Evolutionary conservation across 305 asterid species (phyloP).

Genomic region (Caryopteris hybrid): DNA sequence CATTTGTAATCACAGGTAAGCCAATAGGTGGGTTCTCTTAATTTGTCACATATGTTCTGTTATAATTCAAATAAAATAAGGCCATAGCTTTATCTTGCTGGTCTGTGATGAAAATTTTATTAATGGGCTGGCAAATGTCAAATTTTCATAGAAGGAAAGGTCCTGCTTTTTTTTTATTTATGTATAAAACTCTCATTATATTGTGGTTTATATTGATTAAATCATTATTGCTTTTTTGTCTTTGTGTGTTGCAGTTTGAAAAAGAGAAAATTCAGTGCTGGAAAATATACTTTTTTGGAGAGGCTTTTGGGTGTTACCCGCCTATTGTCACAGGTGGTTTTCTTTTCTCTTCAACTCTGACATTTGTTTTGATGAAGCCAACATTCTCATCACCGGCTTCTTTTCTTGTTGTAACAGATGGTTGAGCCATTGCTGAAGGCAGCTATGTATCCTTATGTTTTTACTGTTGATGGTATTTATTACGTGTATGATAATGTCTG

Average conservation of each 20-base stretch:
- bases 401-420: conserved; percentile 53
- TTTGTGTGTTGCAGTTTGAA: conserved; percentile 52
- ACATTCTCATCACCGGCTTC: neutral
- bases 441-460: conserved; percentile 70
- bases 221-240: neutral
- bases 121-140: too few species aligned
- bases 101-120: neutral
- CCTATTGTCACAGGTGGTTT: conserved; percentile 47
- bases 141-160: too few species aligned
- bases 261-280: conserved; percentile 52
- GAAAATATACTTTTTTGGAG: conserved; percentile 68
- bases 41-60: too few species aligned
- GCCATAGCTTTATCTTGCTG: neutral
- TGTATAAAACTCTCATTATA: neutral
- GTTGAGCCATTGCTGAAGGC: conserved; percentile 81
- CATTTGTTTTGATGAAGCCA: conserved; percentile 1
- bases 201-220: neutral
- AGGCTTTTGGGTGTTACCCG: conserved; percentile 77
- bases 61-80: neutral
- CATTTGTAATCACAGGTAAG: neutral
- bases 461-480: neutral
- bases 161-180: neutral
- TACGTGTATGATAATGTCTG: neutral
- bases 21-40: neutral
- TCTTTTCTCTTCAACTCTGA: neutral